Base-by-base conservation (phyloP, 257 asterid species). In the Gentiana macrophylla region DNA sequence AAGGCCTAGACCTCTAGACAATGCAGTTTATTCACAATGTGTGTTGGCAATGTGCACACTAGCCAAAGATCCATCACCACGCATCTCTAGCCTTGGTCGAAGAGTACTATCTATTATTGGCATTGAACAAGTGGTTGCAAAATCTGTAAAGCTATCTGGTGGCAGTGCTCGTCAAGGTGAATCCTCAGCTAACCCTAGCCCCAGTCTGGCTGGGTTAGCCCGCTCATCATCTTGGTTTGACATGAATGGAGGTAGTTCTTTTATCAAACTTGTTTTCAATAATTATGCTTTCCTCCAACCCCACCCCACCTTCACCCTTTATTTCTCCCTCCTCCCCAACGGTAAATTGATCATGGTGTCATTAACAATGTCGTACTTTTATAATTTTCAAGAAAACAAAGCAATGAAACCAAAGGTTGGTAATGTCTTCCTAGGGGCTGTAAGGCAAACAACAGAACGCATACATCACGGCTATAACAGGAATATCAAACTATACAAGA, bases 41-140 rank as follows among this genome's bases (percentile, higher is more conserved):
- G 93, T 92, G 56, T 73, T 80, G 70, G 93, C 94, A 59, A 89
- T 92, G 89, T 86, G 82, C 75, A 77, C 80, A 64, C 70, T 92
- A 68, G 99, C 94, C 9, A 92, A 84, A 83, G 99, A 92, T 67
- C 95, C 99, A 55, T 92, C 99, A n/a, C 95, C 99, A 35, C 94
- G 97, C 55, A 89, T 92, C 49, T 81, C 95, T 37, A 63, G 76
- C 70, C 91, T 92, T 62, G 99, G 99, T 55, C 83, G 85, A 32
- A 71, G 90, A 53, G 95, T 89, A 45, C 73, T 92, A 70, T 75
- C 95, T 63, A 81, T 82, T 75, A 88, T 92, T 55, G 99, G 99
- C 63, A 80, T 92, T 57, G 99, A 88, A 70, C 97, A 86, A 65
- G 97, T 92, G 61, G 93, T 88, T 63, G 77, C 97, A 12, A 88